A percentile compares a stretch with the other conserved stretches of the same genome.
phyloP scores from a whole-genome alignment of 441 rosid genomes.

The Kokia cookei region DNA sequence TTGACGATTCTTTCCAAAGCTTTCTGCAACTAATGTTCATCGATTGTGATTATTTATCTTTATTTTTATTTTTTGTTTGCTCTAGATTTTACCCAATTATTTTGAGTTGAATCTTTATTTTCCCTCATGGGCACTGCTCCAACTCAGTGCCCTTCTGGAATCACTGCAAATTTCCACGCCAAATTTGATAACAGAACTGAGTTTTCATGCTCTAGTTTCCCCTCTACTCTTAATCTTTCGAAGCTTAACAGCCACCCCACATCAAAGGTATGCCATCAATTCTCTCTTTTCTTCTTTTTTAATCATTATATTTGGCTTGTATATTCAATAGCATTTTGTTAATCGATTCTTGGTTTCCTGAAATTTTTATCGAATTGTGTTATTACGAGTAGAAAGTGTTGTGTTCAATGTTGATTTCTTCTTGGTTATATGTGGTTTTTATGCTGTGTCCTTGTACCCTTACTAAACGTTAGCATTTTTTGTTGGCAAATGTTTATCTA shows the following conservation, averaged over 20 bases:
- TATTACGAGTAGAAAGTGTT: not conserved
- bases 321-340: not conserved
- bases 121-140: slow-evolving; percentile 49
- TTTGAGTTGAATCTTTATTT: slow-evolving; percentile 10
- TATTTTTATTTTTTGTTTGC: not conserved
- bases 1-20: not conserved
- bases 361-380: not conserved
- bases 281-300: not conserved
- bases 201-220: slow-evolving; percentile 23
- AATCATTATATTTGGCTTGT: not conserved
- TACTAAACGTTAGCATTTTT: not conserved
- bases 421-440: not conserved
- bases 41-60: not conserved
- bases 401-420: slow-evolving; percentile 1
- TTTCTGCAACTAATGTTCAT: not conserved
- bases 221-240: slow-evolving; percentile 24
- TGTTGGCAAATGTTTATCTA: not conserved
- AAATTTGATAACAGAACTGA: slow-evolving; percentile 27
- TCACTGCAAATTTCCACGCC: slow-evolving; percentile 26
- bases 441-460: not conserved
- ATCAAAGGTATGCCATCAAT: slow-evolving; percentile 26
- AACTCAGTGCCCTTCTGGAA: slow-evolving; percentile 38
- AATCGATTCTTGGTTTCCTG: not conserved
- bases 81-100: not conserved
- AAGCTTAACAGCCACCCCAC: slow-evolving; percentile 22